Conservation (phyloP, 202 grass and related monocot genomes). For the Zoysia matrella region DNA sequence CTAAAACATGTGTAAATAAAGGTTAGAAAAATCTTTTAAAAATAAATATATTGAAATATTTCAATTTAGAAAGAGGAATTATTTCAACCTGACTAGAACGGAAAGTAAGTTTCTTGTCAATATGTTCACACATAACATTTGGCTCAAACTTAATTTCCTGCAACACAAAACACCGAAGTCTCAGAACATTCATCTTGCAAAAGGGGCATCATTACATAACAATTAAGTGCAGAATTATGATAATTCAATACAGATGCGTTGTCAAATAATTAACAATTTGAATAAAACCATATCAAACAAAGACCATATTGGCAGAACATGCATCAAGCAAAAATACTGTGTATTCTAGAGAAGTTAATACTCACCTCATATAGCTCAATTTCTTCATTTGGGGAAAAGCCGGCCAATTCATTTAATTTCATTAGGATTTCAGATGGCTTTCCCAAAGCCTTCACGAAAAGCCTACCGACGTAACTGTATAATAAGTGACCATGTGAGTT, state of each 20-base stretch:
- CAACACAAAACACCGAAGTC: constrained; percentile 43
- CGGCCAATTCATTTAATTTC: constrained; percentile 87
- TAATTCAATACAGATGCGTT: not conserved
- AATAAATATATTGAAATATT: not conserved
- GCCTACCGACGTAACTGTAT: constrained; percentile 77
- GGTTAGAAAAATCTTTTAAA: constrained; percentile 17
- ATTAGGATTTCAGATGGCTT: constrained; percentile 83
- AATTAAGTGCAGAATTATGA: constrained; percentile 32
- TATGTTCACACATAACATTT: constrained; percentile 92
- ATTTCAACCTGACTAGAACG: constrained; percentile 80
- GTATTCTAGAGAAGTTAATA: constrained; percentile 27
- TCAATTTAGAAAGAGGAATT: constrained; percentile 27
- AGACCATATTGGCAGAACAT: not conserved
- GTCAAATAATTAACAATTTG: constrained; percentile 20
- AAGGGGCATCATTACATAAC: constrained; percentile 3
- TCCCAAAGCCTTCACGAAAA: constrained; percentile 81
- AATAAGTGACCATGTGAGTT: constrained; percentile 23
- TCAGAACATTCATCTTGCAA: constrained; percentile 36
- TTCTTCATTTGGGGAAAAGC: constrained; percentile 88
- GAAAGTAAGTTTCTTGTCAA: constrained; percentile 90
- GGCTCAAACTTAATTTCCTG: constrained; percentile 99
- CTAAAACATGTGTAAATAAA: constrained; percentile 47
- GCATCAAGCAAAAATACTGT: constrained; percentile 23
- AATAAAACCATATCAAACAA: constrained; percentile 39
- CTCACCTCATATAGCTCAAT: constrained; percentile 90